Evolutionary conservation across 148 eudicot species (phyloP).

Genomic region (Suaeda aralocaspica): DNA sequence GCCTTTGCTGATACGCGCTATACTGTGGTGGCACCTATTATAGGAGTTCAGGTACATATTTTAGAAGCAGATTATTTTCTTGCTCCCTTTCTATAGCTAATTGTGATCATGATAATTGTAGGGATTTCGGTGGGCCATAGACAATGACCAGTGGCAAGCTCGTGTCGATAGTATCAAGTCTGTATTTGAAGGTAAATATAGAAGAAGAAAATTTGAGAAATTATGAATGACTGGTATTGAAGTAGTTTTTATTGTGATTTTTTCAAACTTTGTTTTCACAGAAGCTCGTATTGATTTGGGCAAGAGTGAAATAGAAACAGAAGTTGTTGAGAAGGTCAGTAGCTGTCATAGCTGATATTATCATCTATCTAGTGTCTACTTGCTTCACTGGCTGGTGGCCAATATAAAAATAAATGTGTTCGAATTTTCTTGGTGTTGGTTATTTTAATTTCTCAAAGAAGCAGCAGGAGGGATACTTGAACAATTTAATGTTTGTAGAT

Average conservation of each 20-base stretch:
- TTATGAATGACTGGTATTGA: background rate
- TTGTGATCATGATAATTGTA: slow-evolving; percentile 21
- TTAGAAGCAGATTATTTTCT: background rate
- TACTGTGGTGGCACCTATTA: slow-evolving; percentile 77
- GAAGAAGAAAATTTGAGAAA: background rate
- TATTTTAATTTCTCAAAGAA: background rate
- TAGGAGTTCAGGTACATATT: slow-evolving; percentile 85
- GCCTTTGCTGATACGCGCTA: slow-evolving; percentile 82
- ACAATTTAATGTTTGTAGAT: background rate
- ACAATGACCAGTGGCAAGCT: slow-evolving; percentile 80
- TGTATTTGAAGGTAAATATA: slow-evolving; percentile 77
- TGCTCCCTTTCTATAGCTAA: background rate
- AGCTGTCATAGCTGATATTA: slow-evolving; percentile 15
- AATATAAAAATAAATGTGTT: background rate
- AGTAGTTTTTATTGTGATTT: slow-evolving; percentile 3
- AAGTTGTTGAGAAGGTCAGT: slow-evolving; percentile 74
- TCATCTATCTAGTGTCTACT: background rate
- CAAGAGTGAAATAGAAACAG: slow-evolving; percentile 60
- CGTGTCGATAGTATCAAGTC: slow-evolving; percentile 83
- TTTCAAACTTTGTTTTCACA: slow-evolving; percentile 32
- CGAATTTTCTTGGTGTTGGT: background rate
- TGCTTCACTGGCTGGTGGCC: background rate
- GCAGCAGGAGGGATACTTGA: background rate
- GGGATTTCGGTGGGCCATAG: slow-evolving; percentile 98
- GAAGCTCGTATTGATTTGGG: slow-evolving; percentile 64